These are phyloP conservation scores for Gossypium trilobum DNA, from an alignment of 441 rosid species.

Conservation along the genomic window DNA sequence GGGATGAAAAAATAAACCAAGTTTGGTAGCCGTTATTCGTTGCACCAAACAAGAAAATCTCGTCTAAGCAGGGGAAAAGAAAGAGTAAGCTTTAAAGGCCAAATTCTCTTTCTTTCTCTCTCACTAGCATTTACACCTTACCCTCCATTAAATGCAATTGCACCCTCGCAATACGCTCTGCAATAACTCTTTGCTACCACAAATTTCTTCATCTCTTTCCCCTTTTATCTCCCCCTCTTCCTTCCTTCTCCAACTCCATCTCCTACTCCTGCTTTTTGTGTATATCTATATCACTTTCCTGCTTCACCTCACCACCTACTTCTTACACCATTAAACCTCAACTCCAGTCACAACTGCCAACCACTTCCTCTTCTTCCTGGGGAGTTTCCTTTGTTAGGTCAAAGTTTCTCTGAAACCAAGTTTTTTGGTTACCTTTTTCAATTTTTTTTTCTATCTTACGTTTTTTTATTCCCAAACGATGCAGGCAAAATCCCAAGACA, in stretches of 20 bases:
- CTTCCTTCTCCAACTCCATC: neutral
- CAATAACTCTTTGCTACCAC: conserved; percentile 60
- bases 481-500: conserved; percentile 13
- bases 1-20: neutral
- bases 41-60: conserved; percentile 17
- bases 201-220: conserved; percentile 22
- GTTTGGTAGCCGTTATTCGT: conserved; percentile 49
- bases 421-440: neutral
- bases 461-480: conserved; percentile 8
- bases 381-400: conserved; percentile 6
- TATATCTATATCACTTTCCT: neutral
- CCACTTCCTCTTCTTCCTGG: neutral
- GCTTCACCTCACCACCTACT: conserved; percentile 22
- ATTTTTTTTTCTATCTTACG: neutral
- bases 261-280: neutral
- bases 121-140: conserved; percentile 49
- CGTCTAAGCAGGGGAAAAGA: neutral
- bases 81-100: conserved; percentile 10
- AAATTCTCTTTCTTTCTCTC: conserved; percentile 12
- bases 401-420: neutral
- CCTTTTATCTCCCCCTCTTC: neutral
- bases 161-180: conserved; percentile 80
- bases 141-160: conserved; percentile 77
- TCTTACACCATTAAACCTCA: conserved; percentile 27
- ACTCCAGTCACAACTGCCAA: conserved; percentile 6